phyloP scores from a whole-genome alignment of 1,139 yeast genomes.

The Insectozyma bohioensis region DNA sequence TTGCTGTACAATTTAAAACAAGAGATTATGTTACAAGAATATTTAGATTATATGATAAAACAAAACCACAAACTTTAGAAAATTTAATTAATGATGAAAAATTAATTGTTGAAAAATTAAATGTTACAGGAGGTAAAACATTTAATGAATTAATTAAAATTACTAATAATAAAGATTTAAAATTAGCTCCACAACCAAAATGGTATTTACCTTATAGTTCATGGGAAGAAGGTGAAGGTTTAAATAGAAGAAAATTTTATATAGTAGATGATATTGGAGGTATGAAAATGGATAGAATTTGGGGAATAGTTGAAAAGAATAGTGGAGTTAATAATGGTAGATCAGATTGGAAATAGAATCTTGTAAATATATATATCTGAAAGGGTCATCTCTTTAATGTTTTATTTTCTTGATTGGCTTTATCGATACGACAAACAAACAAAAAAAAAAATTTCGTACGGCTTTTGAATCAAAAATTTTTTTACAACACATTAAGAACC shows the following conservation, averaged over 20 bases:
- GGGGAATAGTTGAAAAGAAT: slow-evolving; percentile 76
- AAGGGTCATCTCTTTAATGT: too few species aligned
- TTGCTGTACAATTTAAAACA: slow-evolving; percentile 55
- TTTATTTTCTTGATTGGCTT: too few species aligned
- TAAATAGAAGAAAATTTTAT: slow-evolving; percentile 45
- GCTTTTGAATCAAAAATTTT: too few species aligned
- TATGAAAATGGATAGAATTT: slow-evolving; percentile 74
- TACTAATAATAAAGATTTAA: slow-evolving; percentile 40
- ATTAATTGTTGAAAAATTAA: slow-evolving; percentile 67
- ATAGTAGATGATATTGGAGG: slow-evolving; percentile 79
- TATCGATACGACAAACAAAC: too few species aligned
- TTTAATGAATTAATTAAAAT: slow-evolving; percentile 60
- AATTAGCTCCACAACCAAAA: slow-evolving; percentile 32
- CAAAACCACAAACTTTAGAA: slow-evolving; percentile 65
- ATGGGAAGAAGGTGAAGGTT: slow-evolving; percentile 50
- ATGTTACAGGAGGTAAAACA: slow-evolving; percentile 64
- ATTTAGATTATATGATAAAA: slow-evolving; percentile 64
- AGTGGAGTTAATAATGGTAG: slow-evolving; percentile 71
- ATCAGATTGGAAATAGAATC: slow-evolving; percentile 14
- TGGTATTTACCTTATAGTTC: slow-evolving; percentile 54
- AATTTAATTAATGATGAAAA: slow-evolving; percentile 60
- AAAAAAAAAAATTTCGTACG: too few species aligned
- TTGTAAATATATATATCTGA: background rate
- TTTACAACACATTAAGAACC: too few species aligned
- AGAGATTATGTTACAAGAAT: slow-evolving; percentile 71